phyloP scores from a whole-genome alignment of 2,329 filamentous ascomycete species.

The Ophioceras dolichostomum region DNA sequence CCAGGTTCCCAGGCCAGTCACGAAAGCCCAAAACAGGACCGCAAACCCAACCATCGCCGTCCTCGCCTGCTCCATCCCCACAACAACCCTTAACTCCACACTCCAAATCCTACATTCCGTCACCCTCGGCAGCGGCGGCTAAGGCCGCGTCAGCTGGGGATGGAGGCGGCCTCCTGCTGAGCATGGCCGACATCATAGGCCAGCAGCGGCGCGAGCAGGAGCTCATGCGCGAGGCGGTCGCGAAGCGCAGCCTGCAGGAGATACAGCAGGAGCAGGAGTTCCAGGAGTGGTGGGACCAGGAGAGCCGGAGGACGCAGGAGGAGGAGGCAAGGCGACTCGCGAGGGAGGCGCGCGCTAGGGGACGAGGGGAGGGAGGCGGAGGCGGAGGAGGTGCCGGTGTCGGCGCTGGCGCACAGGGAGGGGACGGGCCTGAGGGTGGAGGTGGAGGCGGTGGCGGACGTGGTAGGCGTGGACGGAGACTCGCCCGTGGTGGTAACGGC shows the following conservation, averaged over 20 bases:
- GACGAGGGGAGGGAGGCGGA: background rate
- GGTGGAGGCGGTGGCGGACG: background rate
- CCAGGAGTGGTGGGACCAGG: conserved; percentile 91
- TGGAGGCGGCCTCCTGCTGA: conserved; percentile 45
- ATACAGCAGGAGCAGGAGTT: conserved; percentile 97
- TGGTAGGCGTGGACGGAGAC: too few species aligned
- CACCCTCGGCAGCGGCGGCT: too few species aligned
- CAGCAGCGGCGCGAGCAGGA: conserved; percentile 80
- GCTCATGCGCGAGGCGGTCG: conserved; percentile 67
- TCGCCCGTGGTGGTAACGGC: background rate
- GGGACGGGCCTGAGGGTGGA: conserved; percentile 1
- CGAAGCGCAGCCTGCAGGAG: conserved; percentile 81
- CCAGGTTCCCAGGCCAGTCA: conserved; percentile 47
- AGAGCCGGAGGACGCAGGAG: conserved; percentile 60
- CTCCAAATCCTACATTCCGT: conserved; percentile 47
- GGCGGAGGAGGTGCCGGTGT: background rate
- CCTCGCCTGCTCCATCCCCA: conserved; percentile 11
- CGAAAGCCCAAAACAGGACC: conserved; percentile 13
- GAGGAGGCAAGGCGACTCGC: conserved; percentile 35
- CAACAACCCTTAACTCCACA: conserved; percentile 39
- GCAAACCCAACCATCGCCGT: background rate
- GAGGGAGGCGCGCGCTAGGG: conserved; percentile 14
- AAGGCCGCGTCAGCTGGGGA: conserved; percentile 55
- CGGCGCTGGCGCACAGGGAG: background rate
- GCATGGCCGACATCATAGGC: conserved; percentile 78